Evolutionary conservation across 208 protist species (phyloP), one percentile per base, ranked within the genome.

Genomic region (Herpetomonas muscarum): DNA sequence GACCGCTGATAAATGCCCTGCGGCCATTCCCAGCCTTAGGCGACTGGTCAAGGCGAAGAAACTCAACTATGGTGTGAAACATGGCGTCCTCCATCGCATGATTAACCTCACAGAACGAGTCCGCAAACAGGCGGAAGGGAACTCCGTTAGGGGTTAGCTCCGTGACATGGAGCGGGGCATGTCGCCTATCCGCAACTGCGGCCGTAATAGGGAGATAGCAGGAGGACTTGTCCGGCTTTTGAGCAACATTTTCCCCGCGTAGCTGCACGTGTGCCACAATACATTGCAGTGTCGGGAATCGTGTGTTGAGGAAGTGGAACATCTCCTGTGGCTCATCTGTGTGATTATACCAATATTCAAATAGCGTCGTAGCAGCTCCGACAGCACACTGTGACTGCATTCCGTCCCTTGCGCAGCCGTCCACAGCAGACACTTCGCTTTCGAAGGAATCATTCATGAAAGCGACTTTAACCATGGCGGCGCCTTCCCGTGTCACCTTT

Each of bases 91-190:
- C 78, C 74, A 85, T 81, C 6, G 48, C 49, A 21, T 64, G 72
- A 26, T 76, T 85, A 15, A 79, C 74, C 46, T 84, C 77, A 28
- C 77, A 70, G 41, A 84, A 80, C 4, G 64, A 67, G 52, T 84
- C 69, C 1, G 68, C 63, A 15, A 66, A 80, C 10, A 84, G 62
- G 15, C 39, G 46, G 39, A 68, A 85, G 19, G 65, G 22, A 9
- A 49, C 15, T 3, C 57, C 51, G 48, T 81, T 81, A 1, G 69
- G 73, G 13, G 78, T 85, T 50, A 66, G 61, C 55, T 81, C 69
- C 0, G 55, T 58, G 47, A 71, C 59, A 6, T 41, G 3, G 13
- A 32, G 29, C 2, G 44, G 50, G 7, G 41, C 62, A 24, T 9
- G 4, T 12, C 5, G 41, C 41, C 41, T 9, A 7, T 19, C 41